Percentiles rank a stretch among this genome's conserved stretches.
Evolutionary conservation across 768 basidiomycete genomes (phyloP).

Genomic region (Zangia roseola): DNA sequence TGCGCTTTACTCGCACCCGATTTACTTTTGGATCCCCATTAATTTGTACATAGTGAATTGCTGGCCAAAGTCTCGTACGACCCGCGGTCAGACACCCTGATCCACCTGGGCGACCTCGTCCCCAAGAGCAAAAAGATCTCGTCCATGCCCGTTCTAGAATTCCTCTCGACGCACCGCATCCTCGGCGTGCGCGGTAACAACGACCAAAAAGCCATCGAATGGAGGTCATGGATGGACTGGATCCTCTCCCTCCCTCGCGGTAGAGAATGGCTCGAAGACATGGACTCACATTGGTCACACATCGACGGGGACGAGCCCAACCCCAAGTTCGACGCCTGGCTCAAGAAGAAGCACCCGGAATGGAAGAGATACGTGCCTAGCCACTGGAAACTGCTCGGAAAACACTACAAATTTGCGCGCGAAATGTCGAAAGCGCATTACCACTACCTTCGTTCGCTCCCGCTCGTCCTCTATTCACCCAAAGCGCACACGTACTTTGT

Average conservation of each 20-base stretch:
- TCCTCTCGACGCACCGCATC: constrained; percentile 60
- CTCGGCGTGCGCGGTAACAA: constrained; percentile 92
- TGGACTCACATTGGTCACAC: constrained; percentile 45
- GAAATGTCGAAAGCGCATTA: constrained; percentile 62
- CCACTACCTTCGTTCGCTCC: constrained; percentile 71
- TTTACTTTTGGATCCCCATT: background rate
- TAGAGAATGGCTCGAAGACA: constrained; percentile 51
- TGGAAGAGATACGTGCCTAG: constrained; percentile 57
- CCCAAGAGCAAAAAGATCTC: constrained; percentile 56
- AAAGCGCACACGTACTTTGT: constrained; percentile 73
- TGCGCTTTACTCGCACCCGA: constrained; percentile 34
- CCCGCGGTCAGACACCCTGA: constrained; percentile 58
- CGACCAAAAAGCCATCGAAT: constrained; percentile 88
- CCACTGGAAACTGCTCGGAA: constrained; percentile 72
- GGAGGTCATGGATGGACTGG: constrained; percentile 87
- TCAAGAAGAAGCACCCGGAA: constrained; percentile 32
- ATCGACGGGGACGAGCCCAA: constrained; percentile 28
- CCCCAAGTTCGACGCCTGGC: constrained; percentile 37
- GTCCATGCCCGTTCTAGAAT: constrained; percentile 63
- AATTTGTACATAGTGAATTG: constrained; percentile 46
- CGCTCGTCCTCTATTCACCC: constrained; percentile 73
- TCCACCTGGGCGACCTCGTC: constrained; percentile 84
- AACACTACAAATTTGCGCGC: constrained; percentile 76
- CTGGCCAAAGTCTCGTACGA: constrained; percentile 62
- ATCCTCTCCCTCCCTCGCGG: constrained; percentile 46